Percentiles rank a stretch among this genome's conserved stretches.
Conservation (phyloP, 306 rosid species). For the Vigna mungo region DNA sequence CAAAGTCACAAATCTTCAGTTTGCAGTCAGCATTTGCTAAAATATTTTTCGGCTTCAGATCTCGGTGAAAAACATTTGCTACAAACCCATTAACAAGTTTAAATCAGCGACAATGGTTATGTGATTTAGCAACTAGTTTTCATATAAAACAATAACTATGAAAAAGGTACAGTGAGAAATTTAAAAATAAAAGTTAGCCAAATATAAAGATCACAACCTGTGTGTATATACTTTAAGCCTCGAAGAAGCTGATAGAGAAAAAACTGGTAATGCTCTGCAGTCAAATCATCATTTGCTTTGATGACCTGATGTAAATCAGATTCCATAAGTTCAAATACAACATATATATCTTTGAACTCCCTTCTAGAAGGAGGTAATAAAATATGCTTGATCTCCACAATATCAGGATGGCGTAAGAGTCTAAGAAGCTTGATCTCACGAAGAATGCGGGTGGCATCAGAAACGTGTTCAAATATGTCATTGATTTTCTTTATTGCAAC, state of each 20-base stretch:
- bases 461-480: conserved; percentile 91
- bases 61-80: conserved; percentile 95
- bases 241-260: conserved; percentile 95
- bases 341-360: conserved; percentile 69
- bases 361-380: conserved; percentile 92
- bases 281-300: conserved; percentile 93
- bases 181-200: background rate
- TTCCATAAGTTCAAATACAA: conserved; percentile 60
- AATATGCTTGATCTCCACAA: conserved; percentile 94
- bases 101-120: conserved; percentile 41
- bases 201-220: conserved; percentile 62
- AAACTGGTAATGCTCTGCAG: conserved; percentile 92
- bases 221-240: conserved; percentile 89
- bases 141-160: conserved; percentile 10
- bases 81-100: conserved; percentile 44
- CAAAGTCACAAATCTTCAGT: conserved; percentile 93
- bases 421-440: conserved; percentile 94
- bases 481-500: conserved; percentile 95
- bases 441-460: conserved; percentile 90
- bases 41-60: conserved; percentile 80
- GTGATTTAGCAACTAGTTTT: conserved; percentile 24
- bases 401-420: conserved; percentile 85
- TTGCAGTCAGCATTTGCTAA: conserved; percentile 55
- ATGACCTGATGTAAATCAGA: conserved; percentile 93
- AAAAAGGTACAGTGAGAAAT: conserved; percentile 21